Conservation (phyloP, 352 stramenopile genomes). For the Globisporangium okanoganense region DNA sequence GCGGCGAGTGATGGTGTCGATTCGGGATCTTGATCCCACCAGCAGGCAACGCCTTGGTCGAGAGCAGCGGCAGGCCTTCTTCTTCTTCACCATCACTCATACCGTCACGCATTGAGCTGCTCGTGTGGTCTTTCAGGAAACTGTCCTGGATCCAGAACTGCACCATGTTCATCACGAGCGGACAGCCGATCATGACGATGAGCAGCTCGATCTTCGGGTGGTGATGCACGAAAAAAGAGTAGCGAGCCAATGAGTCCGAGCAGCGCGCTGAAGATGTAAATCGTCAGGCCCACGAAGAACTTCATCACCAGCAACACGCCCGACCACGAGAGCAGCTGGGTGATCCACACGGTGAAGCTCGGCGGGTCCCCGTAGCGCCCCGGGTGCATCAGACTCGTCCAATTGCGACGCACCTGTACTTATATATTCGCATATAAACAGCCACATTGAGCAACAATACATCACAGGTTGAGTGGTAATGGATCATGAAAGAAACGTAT, state of each 20-base stretch:
- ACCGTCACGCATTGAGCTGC: background rate
- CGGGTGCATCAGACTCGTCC: constrained; percentile 52
- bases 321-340: constrained; percentile 68
- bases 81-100: constrained; percentile 23
- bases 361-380: constrained; percentile 67
- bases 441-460: background rate
- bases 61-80: constrained; percentile 33
- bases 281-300: constrained; percentile 50
- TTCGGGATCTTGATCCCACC: background rate
- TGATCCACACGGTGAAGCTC: constrained; percentile 57
- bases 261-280: constrained; percentile 58
- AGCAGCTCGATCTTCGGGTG: constrained; percentile 76
- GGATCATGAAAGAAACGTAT: constrained; percentile 22
- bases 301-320: constrained; percentile 64
- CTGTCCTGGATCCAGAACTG: no score
- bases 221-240: constrained; percentile 66
- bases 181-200: constrained; percentile 83
- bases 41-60: background rate
- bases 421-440: background rate
- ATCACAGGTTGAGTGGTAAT: background rate
- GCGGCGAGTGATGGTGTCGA: background rate
- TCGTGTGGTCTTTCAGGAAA: constrained; percentile 61
- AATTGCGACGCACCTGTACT: constrained; percentile 47
- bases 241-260: constrained; percentile 55
- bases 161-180: constrained; percentile 82